A percentile compares a stretch with the other conserved stretches of the same genome.
phyloP scores from a whole-genome alignment of 345 rosid genomes.

The Eucalyptus shirleyi region DNA sequence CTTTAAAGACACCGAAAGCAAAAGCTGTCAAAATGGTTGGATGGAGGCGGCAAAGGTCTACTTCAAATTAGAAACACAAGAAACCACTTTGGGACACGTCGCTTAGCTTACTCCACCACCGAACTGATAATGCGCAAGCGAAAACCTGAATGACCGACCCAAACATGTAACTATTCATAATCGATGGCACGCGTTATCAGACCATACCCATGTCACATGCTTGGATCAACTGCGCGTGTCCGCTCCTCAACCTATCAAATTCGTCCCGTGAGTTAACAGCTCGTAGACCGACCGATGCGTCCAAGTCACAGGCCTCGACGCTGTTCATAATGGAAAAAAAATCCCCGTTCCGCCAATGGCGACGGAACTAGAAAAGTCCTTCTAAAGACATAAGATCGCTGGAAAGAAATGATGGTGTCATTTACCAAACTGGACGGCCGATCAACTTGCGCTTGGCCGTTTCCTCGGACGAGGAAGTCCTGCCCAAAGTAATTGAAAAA shows the following conservation, averaged over 20 bases:
- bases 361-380: not conserved
- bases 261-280: not conserved
- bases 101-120: not conserved
- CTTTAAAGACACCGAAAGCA: not conserved
- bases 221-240: not conserved
- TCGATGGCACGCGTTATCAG: not conserved
- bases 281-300: not conserved
- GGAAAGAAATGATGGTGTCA: not conserved
- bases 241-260: not conserved
- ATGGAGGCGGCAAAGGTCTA: not conserved
- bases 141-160: too few relatives aligned
- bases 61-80: not conserved
- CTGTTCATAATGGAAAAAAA: not conserved
- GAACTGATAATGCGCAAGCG: not conserved
- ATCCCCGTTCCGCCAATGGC: not conserved
- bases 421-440: not conserved
- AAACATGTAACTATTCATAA: not conserved
- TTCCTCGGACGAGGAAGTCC: not conserved
- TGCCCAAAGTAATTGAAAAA: not conserved
- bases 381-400: not conserved
- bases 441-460: not conserved
- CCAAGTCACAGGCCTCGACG: not conserved
- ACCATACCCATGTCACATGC: not conserved
- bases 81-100: not conserved
- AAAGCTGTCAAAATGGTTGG: not conserved